These are phyloP conservation scores for Naegleria lovaniensis DNA, from an alignment of 208 protist species.

Conservation along the genomic window DNA sequence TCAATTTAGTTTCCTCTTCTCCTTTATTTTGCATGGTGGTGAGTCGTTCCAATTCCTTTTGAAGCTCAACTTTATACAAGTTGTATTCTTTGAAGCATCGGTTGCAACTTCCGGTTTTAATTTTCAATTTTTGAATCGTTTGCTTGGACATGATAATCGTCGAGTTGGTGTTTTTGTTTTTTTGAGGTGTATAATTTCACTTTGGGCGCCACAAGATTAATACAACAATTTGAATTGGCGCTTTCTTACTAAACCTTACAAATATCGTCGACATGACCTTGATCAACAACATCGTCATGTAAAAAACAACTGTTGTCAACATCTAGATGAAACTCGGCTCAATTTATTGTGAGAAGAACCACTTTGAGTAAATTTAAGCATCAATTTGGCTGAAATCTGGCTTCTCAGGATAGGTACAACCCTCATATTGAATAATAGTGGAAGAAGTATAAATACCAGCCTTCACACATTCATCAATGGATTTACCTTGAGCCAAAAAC, in stretches of 20 bases:
- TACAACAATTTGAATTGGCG: too few relatives aligned
- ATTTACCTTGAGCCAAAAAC: constrained; percentile 54
- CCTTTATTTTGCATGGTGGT: background rate
- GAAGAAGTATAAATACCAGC: constrained; percentile 76
- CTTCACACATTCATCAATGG: constrained; percentile 68
- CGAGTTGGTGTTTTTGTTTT: background rate
- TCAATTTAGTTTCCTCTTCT: background rate
- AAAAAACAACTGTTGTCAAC: too few relatives aligned
- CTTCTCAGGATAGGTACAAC: constrained; percentile 79
- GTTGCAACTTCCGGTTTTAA: background rate
- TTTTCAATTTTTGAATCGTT: background rate
- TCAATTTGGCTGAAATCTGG: constrained; percentile 39
- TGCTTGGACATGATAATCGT: background rate
- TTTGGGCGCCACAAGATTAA: too few relatives aligned
- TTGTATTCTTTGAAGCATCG: constrained; percentile 17
- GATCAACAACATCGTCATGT: too few relatives aligned
- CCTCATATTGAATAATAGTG: constrained; percentile 81
- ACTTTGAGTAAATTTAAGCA: too few relatives aligned
- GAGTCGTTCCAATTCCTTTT: background rate
- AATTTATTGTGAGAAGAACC: too few relatives aligned
- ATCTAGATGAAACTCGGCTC: too few relatives aligned
- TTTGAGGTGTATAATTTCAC: background rate
- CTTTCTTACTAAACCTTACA: too few relatives aligned
- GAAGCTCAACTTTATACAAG: background rate
- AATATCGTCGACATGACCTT: too few relatives aligned